Conservation (phyloP, 176 grass and related monocot species). For the Raddia distichophylla region DNA sequence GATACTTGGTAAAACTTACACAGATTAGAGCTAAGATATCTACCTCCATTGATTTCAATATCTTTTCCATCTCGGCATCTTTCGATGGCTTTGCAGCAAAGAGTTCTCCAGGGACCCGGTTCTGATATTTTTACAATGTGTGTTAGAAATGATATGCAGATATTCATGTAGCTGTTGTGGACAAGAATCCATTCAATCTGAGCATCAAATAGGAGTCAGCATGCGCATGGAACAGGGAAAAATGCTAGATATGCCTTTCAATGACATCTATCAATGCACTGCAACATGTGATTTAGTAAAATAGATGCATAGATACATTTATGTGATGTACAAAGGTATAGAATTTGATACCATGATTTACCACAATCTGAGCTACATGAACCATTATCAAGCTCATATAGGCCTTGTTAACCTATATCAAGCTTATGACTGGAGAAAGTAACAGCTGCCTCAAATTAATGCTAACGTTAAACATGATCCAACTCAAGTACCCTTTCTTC, state of each 20-base stretch:
- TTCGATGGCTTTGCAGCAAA: constrained; percentile 85
- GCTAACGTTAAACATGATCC: background rate
- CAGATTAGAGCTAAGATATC: constrained; percentile 13
- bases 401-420: background rate
- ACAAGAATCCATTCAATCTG: no score
- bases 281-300: background rate
- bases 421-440: background rate
- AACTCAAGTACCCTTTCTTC: background rate
- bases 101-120: constrained; percentile 75
- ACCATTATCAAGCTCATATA: constrained; percentile 29
- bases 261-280: background rate
- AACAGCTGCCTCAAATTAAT: background rate
- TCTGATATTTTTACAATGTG: constrained; percentile 32
- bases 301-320: background rate
- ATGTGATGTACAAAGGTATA: background rate
- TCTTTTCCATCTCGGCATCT: constrained; percentile 92
- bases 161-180: background rate
- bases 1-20: background rate
- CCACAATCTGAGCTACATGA: background rate
- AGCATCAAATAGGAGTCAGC: no score
- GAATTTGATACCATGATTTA: background rate
- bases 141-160: background rate
- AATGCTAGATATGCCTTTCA: background rate
- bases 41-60: constrained; percentile 92
- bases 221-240: no score